Conservation (phyloP, 2,329 filamentous ascomycete genomes). For the Trichoderma sp. region DNA sequence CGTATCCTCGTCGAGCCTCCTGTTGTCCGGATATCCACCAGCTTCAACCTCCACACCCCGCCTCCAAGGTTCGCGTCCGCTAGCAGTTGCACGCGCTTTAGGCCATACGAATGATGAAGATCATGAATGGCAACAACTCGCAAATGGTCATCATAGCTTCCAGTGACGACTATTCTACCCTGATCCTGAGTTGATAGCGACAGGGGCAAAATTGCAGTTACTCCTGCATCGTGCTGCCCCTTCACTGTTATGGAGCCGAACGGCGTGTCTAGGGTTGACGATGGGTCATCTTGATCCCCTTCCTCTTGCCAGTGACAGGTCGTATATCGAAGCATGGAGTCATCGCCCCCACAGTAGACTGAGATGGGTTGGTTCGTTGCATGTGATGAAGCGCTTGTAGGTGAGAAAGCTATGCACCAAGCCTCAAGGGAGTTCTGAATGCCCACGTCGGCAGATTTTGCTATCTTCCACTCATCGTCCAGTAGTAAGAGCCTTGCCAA, state of each 20-base stretch:
- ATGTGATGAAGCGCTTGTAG: slow-evolving; percentile 26
- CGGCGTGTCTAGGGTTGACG: slow-evolving; percentile 23
- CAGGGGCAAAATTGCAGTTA: slow-evolving; percentile 81
- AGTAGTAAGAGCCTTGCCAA: slow-evolving; percentile 56
- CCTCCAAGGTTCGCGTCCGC: slow-evolving; percentile 67
- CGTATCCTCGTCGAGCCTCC: slow-evolving; percentile 35
- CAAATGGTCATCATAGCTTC: slow-evolving; percentile 86
- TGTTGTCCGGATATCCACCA: slow-evolving; percentile 43
- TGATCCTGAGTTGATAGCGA: slow-evolving; percentile 40
- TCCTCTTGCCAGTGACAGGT: slow-evolving; percentile 30
- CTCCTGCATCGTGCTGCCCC: slow-evolving; percentile 70
- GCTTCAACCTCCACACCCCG: slow-evolving; percentile 83
- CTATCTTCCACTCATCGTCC: slow-evolving; percentile 41
- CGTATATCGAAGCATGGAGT: slow-evolving; percentile 58
- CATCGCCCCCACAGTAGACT: slow-evolving; percentile 73
- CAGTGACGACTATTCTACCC: slow-evolving; percentile 68
- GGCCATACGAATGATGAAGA: slow-evolving; percentile 40
- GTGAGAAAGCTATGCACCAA: slow-evolving; percentile 67
- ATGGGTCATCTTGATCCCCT: slow-evolving; percentile 21
- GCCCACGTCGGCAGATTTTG: slow-evolving; percentile 37
- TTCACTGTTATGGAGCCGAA: slow-evolving; percentile 39
- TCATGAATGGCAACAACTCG: slow-evolving; percentile 60
- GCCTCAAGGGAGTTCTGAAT: slow-evolving; percentile 62
- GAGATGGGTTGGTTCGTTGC: slow-evolving; percentile 30
- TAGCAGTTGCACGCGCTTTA: slow-evolving; percentile 50